Evolutionary conservation across 2,329 filamentous ascomycete species (phyloP).

Genomic region (Harringtonia aguacate): DNA sequence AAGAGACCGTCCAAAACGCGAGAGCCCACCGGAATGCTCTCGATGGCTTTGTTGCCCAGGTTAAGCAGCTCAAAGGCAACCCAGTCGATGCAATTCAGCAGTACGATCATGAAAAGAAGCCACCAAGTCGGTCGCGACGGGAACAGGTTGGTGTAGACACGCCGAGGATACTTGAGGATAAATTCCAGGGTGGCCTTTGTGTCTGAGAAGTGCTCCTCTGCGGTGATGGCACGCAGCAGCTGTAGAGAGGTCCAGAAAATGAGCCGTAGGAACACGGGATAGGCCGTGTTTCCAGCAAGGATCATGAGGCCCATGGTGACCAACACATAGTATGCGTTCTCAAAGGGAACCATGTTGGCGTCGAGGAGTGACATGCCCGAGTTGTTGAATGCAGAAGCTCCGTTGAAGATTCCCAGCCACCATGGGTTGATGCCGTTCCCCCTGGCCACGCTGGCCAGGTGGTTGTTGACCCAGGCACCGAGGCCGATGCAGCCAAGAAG

Average conservation of each 20-base stretch:
- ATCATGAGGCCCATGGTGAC: conserved; percentile 46
- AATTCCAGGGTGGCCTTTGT: conserved; percentile 41
- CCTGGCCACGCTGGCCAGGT: conserved; percentile 35
- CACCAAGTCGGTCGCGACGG: conserved; percentile 55
- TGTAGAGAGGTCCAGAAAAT: conserved; percentile 43
- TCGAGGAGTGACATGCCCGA: conserved; percentile 60
- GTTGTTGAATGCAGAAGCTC: conserved; percentile 60
- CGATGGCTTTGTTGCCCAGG: conserved; percentile 46
- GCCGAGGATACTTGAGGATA: conserved; percentile 43
- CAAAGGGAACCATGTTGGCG: conserved; percentile 53
- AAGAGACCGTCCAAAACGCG: conserved; percentile 56
- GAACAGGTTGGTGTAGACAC: conserved; percentile 55
- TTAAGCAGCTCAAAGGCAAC: conserved; percentile 55
- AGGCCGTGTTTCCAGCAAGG: conserved; percentile 55
- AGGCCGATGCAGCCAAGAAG: conserved; percentile 46
- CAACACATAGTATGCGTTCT: conserved; percentile 38
- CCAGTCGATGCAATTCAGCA: conserved; percentile 55
- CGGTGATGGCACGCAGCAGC: conserved; percentile 26
- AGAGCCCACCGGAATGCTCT: conserved; percentile 37
- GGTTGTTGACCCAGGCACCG: conserved; percentile 47
- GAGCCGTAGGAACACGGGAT: conserved; percentile 51
- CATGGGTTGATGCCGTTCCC: conserved; percentile 52
- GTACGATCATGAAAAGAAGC: conserved; percentile 48
- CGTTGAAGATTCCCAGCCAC: conserved; percentile 60
- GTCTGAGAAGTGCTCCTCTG: conserved; percentile 22